Conservation (phyloP, 1,284 basidiomycete genomes). For the Sutorius eximius region DNA sequence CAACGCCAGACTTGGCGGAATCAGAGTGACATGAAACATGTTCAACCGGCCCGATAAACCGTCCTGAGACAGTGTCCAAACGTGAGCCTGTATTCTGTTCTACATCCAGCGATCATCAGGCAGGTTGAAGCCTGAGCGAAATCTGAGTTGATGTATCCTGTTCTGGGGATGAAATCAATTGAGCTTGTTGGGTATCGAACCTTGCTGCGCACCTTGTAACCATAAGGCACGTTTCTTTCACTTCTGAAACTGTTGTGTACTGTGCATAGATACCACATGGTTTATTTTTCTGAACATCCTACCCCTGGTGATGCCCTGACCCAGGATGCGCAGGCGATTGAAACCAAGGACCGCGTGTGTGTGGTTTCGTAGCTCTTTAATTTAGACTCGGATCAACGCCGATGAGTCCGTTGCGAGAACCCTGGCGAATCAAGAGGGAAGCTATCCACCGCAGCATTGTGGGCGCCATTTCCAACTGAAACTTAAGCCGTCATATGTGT, state of each 20-base stretch:
- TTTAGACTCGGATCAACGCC: neutral
- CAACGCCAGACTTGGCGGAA: neutral
- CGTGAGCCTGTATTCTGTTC: neutral
- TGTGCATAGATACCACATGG: neutral
- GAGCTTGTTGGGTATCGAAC: too few species aligned
- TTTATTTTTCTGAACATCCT: neutral
- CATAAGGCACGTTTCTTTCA: neutral
- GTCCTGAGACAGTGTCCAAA: too few species aligned
- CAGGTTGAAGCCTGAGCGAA: neutral
- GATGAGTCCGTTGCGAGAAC: neutral
- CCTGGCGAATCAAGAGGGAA: neutral
- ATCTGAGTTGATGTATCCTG: neutral
- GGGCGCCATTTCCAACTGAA: neutral
- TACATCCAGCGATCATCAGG: neutral
- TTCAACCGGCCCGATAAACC: too few species aligned
- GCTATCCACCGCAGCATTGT: neutral
- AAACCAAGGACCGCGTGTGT: neutral
- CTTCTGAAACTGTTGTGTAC: neutral
- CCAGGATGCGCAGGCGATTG: neutral
- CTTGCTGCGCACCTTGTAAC: neutral
- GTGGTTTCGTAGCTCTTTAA: neutral
- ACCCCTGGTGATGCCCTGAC: neutral
- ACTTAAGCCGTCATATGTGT: neutral
- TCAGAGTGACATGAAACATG: neutral
- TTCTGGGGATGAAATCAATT: neutral